These are phyloP conservation scores for Metarhizium rileyi DNA, from an alignment of 2,329 filamentous ascomycete genomes.

Conservation along the genomic window DNA sequence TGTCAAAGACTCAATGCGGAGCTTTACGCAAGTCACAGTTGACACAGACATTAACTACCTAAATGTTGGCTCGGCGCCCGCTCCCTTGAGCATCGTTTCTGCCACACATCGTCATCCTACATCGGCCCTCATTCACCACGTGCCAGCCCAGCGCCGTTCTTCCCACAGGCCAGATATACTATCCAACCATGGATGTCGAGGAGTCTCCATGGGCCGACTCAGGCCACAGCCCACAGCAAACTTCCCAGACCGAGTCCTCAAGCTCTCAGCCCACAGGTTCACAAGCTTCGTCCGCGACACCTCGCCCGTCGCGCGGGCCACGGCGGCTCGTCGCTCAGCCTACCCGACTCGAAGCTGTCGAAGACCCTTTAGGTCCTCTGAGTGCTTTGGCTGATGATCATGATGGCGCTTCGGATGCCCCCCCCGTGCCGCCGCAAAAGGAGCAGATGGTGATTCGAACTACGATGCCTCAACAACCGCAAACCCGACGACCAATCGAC, in stretches of 20 bases:
- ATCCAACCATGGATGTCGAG: constrained; percentile 39
- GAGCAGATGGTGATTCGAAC: constrained; percentile 54
- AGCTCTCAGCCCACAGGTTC: constrained; percentile 16
- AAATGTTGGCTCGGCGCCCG: constrained; percentile 2
- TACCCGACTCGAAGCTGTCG: constrained; percentile 67
- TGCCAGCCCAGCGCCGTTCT: neutral
- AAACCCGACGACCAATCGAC: constrained; percentile 37
- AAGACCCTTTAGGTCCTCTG: constrained; percentile 68
- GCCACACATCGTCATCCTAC: neutral
- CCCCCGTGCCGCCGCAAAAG: constrained; percentile 61
- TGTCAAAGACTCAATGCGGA: constrained; percentile 1
- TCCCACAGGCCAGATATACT: constrained; percentile 3
- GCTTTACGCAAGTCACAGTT: constrained; percentile 4
- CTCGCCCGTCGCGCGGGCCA: constrained; percentile 37
- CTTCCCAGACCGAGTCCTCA: constrained; percentile 23
- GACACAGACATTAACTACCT: too few relatives aligned
- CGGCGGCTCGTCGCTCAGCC: constrained; percentile 64
- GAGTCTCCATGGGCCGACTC: constrained; percentile 47
- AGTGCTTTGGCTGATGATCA: constrained; percentile 50
- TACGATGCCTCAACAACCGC: constrained; percentile 39
- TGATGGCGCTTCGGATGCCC: constrained; percentile 35
- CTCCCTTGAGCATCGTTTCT: constrained; percentile 2
- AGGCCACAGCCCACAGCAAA: constrained; percentile 18
- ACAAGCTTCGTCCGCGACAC: constrained; percentile 15
- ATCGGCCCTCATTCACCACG: neutral